Conservation (phyloP, 306 rosid genomes). For the Geum urbanum region DNA sequence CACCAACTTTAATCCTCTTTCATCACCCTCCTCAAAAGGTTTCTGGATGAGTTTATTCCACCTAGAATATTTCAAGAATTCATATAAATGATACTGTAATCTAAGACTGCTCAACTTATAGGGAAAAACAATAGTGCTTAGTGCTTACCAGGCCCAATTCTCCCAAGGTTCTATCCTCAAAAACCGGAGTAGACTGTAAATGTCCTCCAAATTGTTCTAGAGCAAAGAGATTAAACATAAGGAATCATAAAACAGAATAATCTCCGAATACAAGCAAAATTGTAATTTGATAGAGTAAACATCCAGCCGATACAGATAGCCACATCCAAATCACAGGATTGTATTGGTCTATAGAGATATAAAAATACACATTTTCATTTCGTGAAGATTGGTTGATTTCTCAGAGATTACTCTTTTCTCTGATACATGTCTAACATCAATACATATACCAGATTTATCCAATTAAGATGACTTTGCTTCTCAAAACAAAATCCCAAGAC, state of each 20-base stretch:
- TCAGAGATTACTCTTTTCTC: too few relatives aligned
- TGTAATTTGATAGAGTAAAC: too few relatives aligned
- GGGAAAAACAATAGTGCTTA: constrained; percentile 16
- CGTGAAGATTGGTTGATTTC: too few relatives aligned
- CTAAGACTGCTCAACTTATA: not conserved
- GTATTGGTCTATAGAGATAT: too few relatives aligned
- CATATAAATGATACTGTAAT: constrained; percentile 21
- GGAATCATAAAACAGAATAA: constrained; percentile 24
- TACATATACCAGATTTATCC: too few relatives aligned
- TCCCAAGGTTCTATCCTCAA: constrained; percentile 98
- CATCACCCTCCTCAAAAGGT: constrained; percentile 96
- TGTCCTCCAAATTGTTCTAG: constrained; percentile 86
- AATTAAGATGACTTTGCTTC: too few relatives aligned
- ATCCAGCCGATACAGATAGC: too few relatives aligned
- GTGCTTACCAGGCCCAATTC: constrained; percentile 85
- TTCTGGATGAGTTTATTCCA: constrained; percentile 96
- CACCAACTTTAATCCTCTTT: constrained; percentile 79
- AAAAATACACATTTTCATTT: too few relatives aligned
- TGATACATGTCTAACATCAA: too few relatives aligned
- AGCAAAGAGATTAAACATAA: constrained; percentile 34
- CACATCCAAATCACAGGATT: too few relatives aligned
- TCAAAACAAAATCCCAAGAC: too few relatives aligned
- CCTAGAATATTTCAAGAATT: constrained; percentile 46
- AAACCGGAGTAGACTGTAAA: constrained; percentile 93
- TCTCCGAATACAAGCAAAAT: constrained; percentile 19